A percentile compares a stretch with the other conserved stretches of the same genome.
Conservation (phyloP, 2,329 filamentous ascomycete species). For the Claviceps sp. region DNA sequence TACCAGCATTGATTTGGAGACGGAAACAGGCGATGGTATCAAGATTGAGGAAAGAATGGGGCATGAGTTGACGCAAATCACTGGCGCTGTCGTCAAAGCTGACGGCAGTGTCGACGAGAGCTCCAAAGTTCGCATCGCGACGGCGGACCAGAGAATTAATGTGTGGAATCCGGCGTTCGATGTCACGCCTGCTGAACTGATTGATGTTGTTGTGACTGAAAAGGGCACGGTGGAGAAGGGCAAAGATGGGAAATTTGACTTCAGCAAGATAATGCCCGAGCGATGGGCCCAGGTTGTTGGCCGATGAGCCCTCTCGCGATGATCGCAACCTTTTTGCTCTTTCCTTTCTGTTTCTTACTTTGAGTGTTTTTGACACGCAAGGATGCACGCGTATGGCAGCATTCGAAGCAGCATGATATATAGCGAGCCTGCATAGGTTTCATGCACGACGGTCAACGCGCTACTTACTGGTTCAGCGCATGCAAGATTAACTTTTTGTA, state of each 20-base stretch:
- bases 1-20: conserved; percentile 82
- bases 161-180: conserved; percentile 99
- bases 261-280: conserved; percentile 42
- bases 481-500: conserved; percentile 60
- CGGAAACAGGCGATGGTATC: conserved; percentile 64
- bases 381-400: no score
- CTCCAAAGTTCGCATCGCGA: conserved; percentile 59
- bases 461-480: conserved; percentile 27
- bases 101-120: conserved; percentile 51
- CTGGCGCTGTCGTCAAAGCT: conserved; percentile 55
- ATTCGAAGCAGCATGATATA: neutral
- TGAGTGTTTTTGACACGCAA: no score
- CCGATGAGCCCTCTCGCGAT: neutral
- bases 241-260: conserved; percentile 54
- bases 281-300: conserved; percentile 29
- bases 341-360: neutral
- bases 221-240: conserved; percentile 74
- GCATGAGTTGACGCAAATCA: conserved; percentile 74
- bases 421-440: neutral
- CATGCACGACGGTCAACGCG: no score
- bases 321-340: no score
- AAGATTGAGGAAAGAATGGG: conserved; percentile 77
- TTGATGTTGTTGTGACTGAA: conserved; percentile 92
- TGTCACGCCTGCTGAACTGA: conserved; percentile 76
- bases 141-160: conserved; percentile 61